Evolutionary conservation across 1,284 basidiomycete species (phyloP).

Genomic region (Sutorius eximius): DNA sequence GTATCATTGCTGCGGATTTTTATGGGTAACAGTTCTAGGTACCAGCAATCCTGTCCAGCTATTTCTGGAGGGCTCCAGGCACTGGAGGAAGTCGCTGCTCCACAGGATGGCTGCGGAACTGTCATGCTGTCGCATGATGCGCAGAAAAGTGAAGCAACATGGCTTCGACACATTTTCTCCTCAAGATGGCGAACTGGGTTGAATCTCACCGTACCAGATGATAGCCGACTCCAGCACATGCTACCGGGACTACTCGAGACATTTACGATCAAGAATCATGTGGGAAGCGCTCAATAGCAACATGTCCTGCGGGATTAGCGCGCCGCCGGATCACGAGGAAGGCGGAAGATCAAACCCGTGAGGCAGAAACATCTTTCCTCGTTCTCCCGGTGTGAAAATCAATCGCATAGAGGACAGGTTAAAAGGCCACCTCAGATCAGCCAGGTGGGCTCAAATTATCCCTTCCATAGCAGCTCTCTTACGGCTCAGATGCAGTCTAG

Average conservation of each 20-base stretch:
- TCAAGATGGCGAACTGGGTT: neutral
- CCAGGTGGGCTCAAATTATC: neutral
- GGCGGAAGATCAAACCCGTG: too few relatives aligned
- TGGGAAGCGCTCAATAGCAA: neutral
- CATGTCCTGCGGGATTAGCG: neutral
- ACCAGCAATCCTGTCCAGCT: neutral
- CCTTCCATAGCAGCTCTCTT: neutral
- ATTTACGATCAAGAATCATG: neutral
- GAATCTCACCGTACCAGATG: neutral
- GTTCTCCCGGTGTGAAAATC: neutral
- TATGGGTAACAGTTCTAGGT: neutral
- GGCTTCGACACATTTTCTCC: too few relatives aligned
- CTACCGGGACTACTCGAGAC: neutral
- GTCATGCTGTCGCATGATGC: neutral
- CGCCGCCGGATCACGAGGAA: neutral
- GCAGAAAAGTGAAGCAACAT: too few relatives aligned
- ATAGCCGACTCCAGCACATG: neutral
- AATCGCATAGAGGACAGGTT: neutral
- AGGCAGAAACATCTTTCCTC: neutral
- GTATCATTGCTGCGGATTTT: neutral
- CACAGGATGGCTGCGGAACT: neutral
- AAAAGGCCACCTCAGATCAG: neutral
- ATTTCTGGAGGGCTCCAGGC: neutral
- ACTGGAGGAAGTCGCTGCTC: neutral
- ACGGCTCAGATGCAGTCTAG: constrained; percentile 2